Evolutionary conservation across 2,329 filamentous ascomycete species (phyloP).

Genomic region (Ophiostoma pallidulum): DNA sequence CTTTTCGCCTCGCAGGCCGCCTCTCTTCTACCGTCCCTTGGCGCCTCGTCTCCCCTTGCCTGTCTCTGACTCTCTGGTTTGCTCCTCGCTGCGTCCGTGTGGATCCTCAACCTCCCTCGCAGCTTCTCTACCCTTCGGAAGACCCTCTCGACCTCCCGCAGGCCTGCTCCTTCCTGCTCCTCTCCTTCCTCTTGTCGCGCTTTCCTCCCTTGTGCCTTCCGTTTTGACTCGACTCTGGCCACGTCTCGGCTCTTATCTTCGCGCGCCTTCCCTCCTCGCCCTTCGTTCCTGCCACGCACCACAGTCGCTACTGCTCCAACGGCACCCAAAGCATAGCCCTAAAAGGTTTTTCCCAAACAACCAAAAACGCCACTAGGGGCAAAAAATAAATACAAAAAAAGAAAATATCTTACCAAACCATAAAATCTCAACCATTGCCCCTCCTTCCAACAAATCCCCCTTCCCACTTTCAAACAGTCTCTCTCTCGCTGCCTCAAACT

Average conservation of each 20-base stretch:
- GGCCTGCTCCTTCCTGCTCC: constrained; percentile 5
- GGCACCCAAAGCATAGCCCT: constrained; percentile 11
- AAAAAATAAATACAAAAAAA: constrained; percentile 13
- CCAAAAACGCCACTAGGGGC: constrained; percentile 12
- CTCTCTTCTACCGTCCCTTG: background rate
- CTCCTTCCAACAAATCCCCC: constrained; percentile 13
- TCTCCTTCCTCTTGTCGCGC: background rate
- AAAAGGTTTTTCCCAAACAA: constrained; percentile 4
- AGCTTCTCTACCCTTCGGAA: background rate
- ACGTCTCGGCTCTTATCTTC: constrained; percentile 2
- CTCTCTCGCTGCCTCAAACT: constrained; percentile 4
- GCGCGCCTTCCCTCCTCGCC: constrained; percentile 4
- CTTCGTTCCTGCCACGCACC: background rate
- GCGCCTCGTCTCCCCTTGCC: background rate
- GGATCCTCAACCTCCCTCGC: background rate
- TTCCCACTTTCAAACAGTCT: constrained; percentile 14
- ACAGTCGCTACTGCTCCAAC: constrained; percentile 8
- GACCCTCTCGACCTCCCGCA: background rate
- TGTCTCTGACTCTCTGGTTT: background rate
- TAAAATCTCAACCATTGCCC: constrained; percentile 16
- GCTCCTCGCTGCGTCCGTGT: background rate
- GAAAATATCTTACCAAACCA: constrained; percentile 11
- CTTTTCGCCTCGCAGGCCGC: background rate
- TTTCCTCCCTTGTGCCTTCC: background rate
- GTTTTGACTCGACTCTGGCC: background rate